These are phyloP conservation scores for Spiraea crenata DNA, from an alignment of 331 rosid species.

Conservation along the genomic window DNA sequence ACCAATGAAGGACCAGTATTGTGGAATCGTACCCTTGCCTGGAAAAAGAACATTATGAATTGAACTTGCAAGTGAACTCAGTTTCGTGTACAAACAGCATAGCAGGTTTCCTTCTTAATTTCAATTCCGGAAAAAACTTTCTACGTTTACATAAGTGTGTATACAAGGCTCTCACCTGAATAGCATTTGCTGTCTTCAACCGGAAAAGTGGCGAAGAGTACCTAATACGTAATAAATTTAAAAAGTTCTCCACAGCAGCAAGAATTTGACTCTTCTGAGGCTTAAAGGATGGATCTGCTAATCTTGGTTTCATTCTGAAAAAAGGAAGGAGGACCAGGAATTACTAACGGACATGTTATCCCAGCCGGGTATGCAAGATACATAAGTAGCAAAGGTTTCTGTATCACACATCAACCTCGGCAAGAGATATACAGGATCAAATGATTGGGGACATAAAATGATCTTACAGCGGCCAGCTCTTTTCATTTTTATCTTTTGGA, in stretches of 20 bases:
- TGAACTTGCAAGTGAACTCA: conserved; percentile 12
- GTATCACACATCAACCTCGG: conserved; percentile 11
- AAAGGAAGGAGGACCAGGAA: conserved; percentile 16
- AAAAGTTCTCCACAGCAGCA: conserved; percentile 61
- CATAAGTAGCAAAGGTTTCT: conserved; percentile 17
- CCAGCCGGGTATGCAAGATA: conserved; percentile 3
- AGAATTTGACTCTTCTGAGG: conserved; percentile 59
- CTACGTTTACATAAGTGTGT: background rate
- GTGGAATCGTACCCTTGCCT: conserved; percentile 77
- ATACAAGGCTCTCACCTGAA: conserved; percentile 57
- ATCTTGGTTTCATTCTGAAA: conserved; percentile 79
- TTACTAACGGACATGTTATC: conserved; percentile 14
- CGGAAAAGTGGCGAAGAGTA: conserved; percentile 94
- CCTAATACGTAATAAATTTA: conserved; percentile 66
- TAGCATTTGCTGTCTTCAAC: conserved; percentile 67
- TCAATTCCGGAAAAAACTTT: background rate
- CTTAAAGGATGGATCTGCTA: conserved; percentile 82
- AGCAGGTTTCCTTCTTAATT: background rate
- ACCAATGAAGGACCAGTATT: conserved; percentile 64
- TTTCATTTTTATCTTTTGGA: conserved; percentile 80
- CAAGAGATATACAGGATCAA: conserved; percentile 1
- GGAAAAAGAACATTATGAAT: conserved; percentile 13
- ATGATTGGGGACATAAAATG: conserved; percentile 15
- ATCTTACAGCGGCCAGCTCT: conserved; percentile 82
- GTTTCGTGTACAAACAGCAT: background rate